phyloP scores from a whole-genome alignment of 2,329 filamentous ascomycete genomes.

The Nothomitra cinnamomea region DNA sequence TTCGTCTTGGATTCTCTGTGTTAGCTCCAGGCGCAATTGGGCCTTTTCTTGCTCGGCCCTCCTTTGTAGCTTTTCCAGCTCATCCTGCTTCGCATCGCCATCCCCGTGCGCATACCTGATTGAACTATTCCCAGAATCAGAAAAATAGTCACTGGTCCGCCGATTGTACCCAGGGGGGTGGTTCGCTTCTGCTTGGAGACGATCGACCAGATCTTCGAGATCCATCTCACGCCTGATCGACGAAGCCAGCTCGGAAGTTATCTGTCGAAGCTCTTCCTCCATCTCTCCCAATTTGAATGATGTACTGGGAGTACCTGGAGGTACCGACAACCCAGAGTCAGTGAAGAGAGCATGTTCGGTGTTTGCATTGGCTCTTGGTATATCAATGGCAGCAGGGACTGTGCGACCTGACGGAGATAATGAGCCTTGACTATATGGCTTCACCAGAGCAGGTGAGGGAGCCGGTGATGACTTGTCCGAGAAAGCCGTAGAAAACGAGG shows the following conservation, averaged over 20 bases:
- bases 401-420: conserved; percentile 18
- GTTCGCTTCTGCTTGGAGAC: conserved; percentile 60
- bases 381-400: conserved; percentile 32
- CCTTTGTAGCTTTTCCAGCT: conserved; percentile 69
- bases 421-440: conserved; percentile 16
- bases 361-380: conserved; percentile 31
- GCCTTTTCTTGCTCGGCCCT: conserved; percentile 84
- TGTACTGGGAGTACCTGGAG: conserved; percentile 16
- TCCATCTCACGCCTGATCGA: conserved; percentile 96
- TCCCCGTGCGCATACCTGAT: conserved; percentile 55
- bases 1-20: conserved; percentile 76
- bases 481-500: conserved; percentile 44
- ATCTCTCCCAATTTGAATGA: conserved; percentile 38
- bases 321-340: conserved; percentile 11
- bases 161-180: conserved; percentile 40
- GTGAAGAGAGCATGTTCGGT: conserved; percentile 10
- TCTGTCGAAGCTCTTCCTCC: conserved; percentile 85
- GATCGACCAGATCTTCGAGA: conserved; percentile 81
- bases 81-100: conserved; percentile 39
- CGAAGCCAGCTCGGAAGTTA: conserved; percentile 78
- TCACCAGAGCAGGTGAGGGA: conserved; percentile 33
- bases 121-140: conserved; percentile 82
- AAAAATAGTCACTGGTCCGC: conserved; percentile 93
- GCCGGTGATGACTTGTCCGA: conserved; percentile 43
- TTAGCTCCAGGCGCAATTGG: conserved; percentile 67